A percentile compares a stretch with the other conserved stretches of the same genome.
Evolutionary conservation across 495 filamentous ascomycete genomes (phyloP).

Genomic region (Schizothecium vesticola): DNA sequence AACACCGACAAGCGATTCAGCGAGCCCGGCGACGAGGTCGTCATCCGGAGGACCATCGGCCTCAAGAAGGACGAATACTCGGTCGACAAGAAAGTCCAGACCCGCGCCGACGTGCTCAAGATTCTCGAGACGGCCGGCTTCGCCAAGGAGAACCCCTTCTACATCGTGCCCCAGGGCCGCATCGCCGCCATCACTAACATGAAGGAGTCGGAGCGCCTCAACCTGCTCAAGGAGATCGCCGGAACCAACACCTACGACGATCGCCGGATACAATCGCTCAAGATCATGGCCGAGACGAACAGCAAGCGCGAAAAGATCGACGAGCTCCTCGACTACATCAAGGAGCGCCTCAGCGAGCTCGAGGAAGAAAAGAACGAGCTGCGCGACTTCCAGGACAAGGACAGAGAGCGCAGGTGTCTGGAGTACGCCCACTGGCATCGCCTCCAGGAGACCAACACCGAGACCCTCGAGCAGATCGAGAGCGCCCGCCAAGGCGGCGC

Average conservation of each 20-base stretch:
- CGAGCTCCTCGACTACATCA: constrained; percentile 83
- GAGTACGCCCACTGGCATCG: constrained; percentile 92
- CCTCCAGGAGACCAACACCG: constrained; percentile 72
- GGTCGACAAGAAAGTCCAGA: constrained; percentile 91
- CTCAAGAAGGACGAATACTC: constrained; percentile 99
- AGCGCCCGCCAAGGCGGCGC: constrained; percentile 72
- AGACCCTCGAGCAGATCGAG: constrained; percentile 77
- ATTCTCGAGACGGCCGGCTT: constrained; percentile 94
- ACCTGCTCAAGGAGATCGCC: constrained; percentile 91
- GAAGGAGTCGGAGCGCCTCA: constrained; percentile 88
- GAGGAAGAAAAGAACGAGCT: constrained; percentile 98
- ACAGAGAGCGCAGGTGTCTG: constrained; percentile 84
- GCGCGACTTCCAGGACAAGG: constrained; percentile 86
- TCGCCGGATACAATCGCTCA: constrained; percentile 78
- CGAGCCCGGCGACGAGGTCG: constrained; percentile 83
- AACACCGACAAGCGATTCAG: constrained; percentile 95
- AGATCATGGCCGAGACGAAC: constrained; percentile 96
- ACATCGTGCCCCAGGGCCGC: constrained; percentile 95
- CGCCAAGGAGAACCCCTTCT: constrained; percentile 96
- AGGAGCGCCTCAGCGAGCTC: constrained; percentile 79
- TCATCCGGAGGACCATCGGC: constrained; percentile 88
- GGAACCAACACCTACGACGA: constrained; percentile 96
- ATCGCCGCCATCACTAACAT: constrained; percentile 96
- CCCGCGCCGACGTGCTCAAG: constrained; percentile 91
- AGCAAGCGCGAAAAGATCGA: constrained; percentile 93